phyloP scores from a whole-genome alignment of 805 yeast species.

The Starmerella bombicola region DNA sequence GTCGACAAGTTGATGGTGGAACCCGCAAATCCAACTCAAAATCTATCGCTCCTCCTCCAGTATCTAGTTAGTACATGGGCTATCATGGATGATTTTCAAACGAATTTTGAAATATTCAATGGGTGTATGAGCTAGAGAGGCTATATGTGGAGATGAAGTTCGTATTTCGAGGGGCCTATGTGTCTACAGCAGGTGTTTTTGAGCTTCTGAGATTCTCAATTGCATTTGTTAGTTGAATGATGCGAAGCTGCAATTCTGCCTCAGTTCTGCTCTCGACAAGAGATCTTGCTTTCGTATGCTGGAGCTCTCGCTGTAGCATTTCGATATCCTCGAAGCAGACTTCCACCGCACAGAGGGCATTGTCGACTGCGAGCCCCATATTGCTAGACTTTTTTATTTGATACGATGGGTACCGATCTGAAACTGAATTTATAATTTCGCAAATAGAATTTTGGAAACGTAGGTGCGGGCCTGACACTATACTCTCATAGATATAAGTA shows the following conservation, averaged over 20 bases:
- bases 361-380: slow-evolving; percentile 5
- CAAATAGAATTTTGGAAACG: not conserved
- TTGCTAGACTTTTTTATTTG: slow-evolving; percentile 2
- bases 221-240: no score
- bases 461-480: not conserved
- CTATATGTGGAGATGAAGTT: no score
- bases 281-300: not conserved
- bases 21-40: not conserved
- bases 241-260: no score
- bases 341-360: slow-evolving; percentile 2
- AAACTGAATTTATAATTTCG: not conserved
- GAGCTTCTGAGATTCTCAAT: no score
- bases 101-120: no score
- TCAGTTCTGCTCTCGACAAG: not conserved
- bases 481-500: not conserved
- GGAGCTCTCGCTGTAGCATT: not conserved
- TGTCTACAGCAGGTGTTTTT: no score
- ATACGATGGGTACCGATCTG: not conserved
- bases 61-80: no score
- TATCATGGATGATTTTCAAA: no score
- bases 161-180: no score
- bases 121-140: no score
- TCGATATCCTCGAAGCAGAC: slow-evolving; percentile 3
- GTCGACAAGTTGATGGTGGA: slow-evolving; percentile 20
- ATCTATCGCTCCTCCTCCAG: slow-evolving; percentile 14